Percentiles rank a stretch among this genome's conserved stretches.
phyloP scores from a whole-genome alignment of 176 grass and related monocot genomes.

The Leersia perrieri region DNA sequence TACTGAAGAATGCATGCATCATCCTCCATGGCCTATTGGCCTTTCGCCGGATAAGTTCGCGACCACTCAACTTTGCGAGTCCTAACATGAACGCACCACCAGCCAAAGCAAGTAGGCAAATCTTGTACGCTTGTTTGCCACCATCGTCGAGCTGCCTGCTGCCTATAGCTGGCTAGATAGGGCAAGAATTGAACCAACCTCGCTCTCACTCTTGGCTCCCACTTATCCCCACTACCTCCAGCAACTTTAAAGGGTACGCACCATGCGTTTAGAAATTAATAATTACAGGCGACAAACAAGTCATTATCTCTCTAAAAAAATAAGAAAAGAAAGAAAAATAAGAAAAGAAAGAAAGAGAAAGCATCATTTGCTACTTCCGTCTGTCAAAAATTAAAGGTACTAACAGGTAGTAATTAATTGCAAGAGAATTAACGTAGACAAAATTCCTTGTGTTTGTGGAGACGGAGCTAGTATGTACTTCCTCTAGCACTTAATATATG shows the following conservation, averaged over 20 bases:
- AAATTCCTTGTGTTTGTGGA: too few relatives aligned
- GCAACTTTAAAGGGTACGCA: slow-evolving; percentile 23
- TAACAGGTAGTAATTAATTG: too few relatives aligned
- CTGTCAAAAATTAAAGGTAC: background rate
- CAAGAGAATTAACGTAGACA: too few relatives aligned
- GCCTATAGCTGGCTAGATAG: background rate
- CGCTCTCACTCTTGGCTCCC: slow-evolving; percentile 19
- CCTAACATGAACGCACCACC: slow-evolving; percentile 29
- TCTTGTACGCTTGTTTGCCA: slow-evolving; percentile 37
- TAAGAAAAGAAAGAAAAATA: background rate
- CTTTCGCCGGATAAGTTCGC: slow-evolving; percentile 11
- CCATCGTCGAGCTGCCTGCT: background rate
- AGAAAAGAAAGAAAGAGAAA: background rate
- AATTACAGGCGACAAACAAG: background rate
- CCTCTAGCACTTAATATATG: too few relatives aligned
- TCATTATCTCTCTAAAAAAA: background rate
- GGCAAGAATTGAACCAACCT: background rate
- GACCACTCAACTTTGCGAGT: slow-evolving; percentile 19
- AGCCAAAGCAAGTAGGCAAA: slow-evolving; percentile 28
- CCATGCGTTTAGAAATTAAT: background rate
- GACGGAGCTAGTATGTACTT: too few relatives aligned
- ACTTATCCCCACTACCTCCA: slow-evolving; percentile 6
- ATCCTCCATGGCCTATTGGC: too few relatives aligned
- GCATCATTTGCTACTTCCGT: background rate
- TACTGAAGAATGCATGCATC: background rate